These are phyloP conservation scores for Suillus ampliporus DNA, from an alignment of 768 basidiomycete species.

Conservation along the genomic window DNA sequence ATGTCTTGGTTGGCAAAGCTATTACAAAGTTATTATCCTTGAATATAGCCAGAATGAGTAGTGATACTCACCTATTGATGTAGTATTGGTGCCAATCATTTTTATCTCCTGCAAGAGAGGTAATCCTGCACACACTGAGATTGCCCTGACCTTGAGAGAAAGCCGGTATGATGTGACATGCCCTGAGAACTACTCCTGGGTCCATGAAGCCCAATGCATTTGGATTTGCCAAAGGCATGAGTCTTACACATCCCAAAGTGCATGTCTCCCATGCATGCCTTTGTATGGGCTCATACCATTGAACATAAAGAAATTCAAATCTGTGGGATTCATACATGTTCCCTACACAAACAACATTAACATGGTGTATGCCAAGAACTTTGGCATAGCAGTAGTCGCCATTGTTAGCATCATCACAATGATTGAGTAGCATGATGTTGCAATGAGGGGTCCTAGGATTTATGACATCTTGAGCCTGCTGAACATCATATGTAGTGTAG, in stretches of 20 bases:
- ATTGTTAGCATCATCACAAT: no score
- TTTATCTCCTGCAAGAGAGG: not conserved
- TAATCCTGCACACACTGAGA: constrained; percentile 9
- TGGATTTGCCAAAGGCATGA: constrained; percentile 9
- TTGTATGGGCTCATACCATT: constrained; percentile 7
- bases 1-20: constrained; percentile 11
- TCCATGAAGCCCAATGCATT: constrained; percentile 42
- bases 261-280: no score
- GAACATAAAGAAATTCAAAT: constrained; percentile 10
- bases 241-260: constrained; percentile 12
- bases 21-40: not conserved
- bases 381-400: constrained; percentile 24
- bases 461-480: no score
- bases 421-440: constrained; percentile 41
- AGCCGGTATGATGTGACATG: constrained; percentile 38
- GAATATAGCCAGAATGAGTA: not conserved
- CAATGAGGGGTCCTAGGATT: constrained; percentile 39
- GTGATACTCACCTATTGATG: constrained; percentile 27
- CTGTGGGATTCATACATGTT: constrained; percentile 7
- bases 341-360: constrained; percentile 11
- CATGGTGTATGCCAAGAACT: constrained; percentile 23
- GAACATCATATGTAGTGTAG: no score
- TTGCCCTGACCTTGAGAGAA: constrained; percentile 26
- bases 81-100: constrained; percentile 26
- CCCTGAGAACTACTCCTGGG: constrained; percentile 34